Base-by-base conservation (phyloP, 371 early-diverging fungal species). In the Mortierella sp. region DNA sequence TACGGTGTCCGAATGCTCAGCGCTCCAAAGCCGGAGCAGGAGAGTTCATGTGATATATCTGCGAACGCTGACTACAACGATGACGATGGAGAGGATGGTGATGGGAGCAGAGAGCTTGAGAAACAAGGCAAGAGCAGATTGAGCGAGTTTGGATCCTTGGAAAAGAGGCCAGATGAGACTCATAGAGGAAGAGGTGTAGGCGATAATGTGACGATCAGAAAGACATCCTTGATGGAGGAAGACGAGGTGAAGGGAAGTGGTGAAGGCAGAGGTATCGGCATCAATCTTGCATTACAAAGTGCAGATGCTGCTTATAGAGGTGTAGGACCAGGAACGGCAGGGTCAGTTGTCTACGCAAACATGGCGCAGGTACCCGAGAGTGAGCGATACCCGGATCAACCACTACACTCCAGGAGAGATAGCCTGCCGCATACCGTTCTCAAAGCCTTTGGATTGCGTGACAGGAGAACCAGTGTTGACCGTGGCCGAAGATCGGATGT, bases 1-100 rank as follows among this genome's bases (percentile, higher is more conserved):
- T 87, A 86, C 40, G 90, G 89, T 26, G 90, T 91, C 30, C 83
- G 68, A 51, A 78, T 90, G 51, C 84, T 90, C 18, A 88, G 89
- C 58, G 66, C 73, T 1, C 87, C 90, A 3, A 90, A 90, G 66
- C 86, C 87, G 5, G 90, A 88, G 59, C 84, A 85, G 0, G 11
- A 22, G 16, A 37, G 65, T 1, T 12, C 32, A 24, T 63, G 60
- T 28, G 64, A n/a, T 3, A 39, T 5, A 26, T 28, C 32, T n/a
- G 24, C 10, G 5, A 35, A 24, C n/a, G 20, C 49, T 43, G 55
- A 45, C 1, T 16, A 65, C 18, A 9, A 40, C 55, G 30, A 37
- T 18, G 55, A 65, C n/a, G 65, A 51, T 45, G 51, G 28, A 5
- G 64, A 63, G 6, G 49, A 64, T 24, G 54, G 54, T 37, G 32